A percentile compares a stretch with the other conserved stretches of the same genome.
phyloP scores from a whole-genome alignment of 225 moss, liverwort and hornwort genomes.

The Pleurozium schreberi region DNA sequence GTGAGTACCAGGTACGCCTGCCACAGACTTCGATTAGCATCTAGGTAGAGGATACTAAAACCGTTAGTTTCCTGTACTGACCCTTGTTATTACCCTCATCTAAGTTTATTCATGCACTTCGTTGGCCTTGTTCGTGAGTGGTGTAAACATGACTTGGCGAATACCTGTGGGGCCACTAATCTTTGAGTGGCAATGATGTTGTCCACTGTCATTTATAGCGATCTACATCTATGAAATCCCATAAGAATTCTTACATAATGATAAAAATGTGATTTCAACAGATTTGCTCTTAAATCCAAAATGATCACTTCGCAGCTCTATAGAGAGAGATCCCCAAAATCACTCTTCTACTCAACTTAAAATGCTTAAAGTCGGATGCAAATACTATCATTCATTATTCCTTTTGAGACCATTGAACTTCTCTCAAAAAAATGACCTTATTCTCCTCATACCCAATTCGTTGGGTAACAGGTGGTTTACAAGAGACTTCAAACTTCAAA shows the following conservation, averaged over 20 bases:
- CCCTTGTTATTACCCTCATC: not conserved
- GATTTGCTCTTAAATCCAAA: not conserved
- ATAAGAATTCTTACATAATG: not conserved
- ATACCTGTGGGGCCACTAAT: not conserved
- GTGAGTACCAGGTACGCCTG: constrained; percentile 11
- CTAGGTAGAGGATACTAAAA: not conserved
- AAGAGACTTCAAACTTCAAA: not conserved
- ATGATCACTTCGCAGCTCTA: not conserved
- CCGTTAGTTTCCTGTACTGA: not conserved
- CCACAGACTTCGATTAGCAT: not conserved
- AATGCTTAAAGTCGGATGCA: not conserved
- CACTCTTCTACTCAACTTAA: not conserved
- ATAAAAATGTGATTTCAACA: not conserved
- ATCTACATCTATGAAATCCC: not conserved
- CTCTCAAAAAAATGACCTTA: not conserved
- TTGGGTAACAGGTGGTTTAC: not conserved
- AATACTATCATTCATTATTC: not conserved
- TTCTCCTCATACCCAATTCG: not conserved
- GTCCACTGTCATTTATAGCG: not conserved
- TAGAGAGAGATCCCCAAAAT: not conserved
- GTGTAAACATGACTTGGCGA: not conserved
- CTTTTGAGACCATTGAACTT: not conserved
- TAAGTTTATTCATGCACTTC: not conserved
- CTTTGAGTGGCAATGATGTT: not conserved
- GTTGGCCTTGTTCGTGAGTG: not conserved